These are phyloP conservation scores for Coriaria nepalensis DNA, from an alignment of 306 rosid species.

Conservation along the genomic window DNA sequence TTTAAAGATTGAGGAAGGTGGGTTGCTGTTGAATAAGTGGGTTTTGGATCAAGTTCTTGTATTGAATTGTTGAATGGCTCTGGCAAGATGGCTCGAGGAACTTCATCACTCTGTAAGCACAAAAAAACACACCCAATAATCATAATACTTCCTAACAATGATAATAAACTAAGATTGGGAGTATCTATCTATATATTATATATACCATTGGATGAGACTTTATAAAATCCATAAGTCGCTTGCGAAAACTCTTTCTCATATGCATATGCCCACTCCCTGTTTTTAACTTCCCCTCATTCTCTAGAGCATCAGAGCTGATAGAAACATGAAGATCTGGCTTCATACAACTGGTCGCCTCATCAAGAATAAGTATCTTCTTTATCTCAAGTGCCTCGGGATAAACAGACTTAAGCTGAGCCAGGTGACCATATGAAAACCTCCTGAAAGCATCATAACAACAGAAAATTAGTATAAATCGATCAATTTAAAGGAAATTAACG, in stretches of 20 bases:
- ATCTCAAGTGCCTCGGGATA: constrained; percentile 56
- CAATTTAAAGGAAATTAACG: too few relatives aligned
- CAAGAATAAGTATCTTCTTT: constrained; percentile 31
- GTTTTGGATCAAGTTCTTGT: constrained; percentile 8
- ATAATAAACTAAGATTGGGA: too few relatives aligned
- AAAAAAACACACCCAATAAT: too few relatives aligned
- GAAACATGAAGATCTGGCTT: constrained; percentile 58
- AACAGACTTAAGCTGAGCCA: constrained; percentile 67
- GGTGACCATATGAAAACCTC: constrained; percentile 60
- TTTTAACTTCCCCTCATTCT: constrained; percentile 15
- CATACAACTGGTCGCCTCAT: constrained; percentile 51
- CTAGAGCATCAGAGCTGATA: constrained; percentile 24
- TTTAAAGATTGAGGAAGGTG: constrained; percentile 36
- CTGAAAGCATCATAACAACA: constrained; percentile 16
- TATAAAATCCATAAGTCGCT: constrained; percentile 28
- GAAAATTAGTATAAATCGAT: neutral
- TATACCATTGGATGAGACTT: constrained; percentile 57
- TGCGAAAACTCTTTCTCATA: constrained; percentile 33
- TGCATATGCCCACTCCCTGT: constrained; percentile 20
- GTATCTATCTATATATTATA: too few relatives aligned
- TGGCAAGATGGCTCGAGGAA: constrained; percentile 63
- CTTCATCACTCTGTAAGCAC: constrained; percentile 46
- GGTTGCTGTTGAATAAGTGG: constrained; percentile 23
- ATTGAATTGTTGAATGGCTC: constrained; percentile 40
- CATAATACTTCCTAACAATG: too few relatives aligned